Evolutionary conservation across 768 basidiomycete genomes (phyloP), one percentile per base, ranked within the genome.

Genomic region (Gautieria morchelliformis): DNA sequence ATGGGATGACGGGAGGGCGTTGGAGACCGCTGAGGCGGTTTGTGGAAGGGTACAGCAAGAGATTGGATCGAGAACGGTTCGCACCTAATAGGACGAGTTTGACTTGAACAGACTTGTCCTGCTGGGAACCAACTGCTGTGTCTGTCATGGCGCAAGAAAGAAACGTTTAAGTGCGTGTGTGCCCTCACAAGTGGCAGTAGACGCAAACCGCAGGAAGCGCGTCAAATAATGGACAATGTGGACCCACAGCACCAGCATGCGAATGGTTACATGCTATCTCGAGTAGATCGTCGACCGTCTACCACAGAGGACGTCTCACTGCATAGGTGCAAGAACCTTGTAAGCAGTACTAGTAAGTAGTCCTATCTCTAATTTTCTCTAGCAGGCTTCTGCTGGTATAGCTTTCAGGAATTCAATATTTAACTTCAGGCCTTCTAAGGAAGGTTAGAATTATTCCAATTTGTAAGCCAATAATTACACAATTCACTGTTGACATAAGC

Each of bases 51-150:
- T 22, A 20, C 46, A 47, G 40, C 46, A 47, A 15, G 50, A 30
- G n/a, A 52, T 17, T 22, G 37, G 46, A 20, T n/a, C 46, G 32
- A 30, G 42, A 44, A 42, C 35, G 46, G 22, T 27, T 66, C 83
- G 68, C 65, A 93, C 94, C 95, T 62, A 99, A 80, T 19, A 98
- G 80, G 60, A 98, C 95, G 49, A 99, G 85, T 71, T 99, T 99
- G 61, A 99, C 95, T 73, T 97, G 95, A 10, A 96, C 87, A 62
- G 93, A 93, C 72, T 89, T 94, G 72, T 93, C 90, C 57, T 76
- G 75, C 35, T 57, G 56, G 40, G 85, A 78, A 59, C 83, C 83
- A 63, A 87, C 83, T 64, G 84, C 82, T 70, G 82, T 70, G 67
- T 91, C 88, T 44, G 85, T 74, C 90, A 91, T 90, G 22, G 24